A percentile compares a stretch with the other conserved stretches of the same genome.
Evolutionary conservation across 768 basidiomycete species (phyloP).

Genomic region (Sutorius australiensis): DNA sequence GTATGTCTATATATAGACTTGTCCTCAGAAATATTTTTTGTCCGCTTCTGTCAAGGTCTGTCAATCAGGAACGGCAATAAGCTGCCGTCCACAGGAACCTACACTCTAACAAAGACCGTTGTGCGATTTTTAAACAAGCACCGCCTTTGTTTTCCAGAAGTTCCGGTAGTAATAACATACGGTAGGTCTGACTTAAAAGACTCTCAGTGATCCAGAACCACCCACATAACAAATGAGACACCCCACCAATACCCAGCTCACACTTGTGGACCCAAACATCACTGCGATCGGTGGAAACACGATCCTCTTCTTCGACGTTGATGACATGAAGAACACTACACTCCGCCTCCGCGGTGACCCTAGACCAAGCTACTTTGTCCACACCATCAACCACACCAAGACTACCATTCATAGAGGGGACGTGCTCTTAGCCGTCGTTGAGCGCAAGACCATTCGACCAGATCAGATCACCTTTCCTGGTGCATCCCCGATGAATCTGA

Average conservation of each 20-base stretch:
- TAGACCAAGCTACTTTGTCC: conserved; percentile 1
- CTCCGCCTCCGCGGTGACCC: neutral
- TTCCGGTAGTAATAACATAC: neutral
- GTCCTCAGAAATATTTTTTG: neutral
- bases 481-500: neutral
- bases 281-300: neutral
- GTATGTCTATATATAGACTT: conserved; percentile 10
- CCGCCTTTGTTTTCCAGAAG: neutral
- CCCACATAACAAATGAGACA: neutral
- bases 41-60: too few relatives aligned
- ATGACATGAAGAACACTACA: conserved; percentile 2
- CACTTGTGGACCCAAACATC: neutral
- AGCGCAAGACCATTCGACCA: neutral
- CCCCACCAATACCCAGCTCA: neutral
- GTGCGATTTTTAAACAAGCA: too few relatives aligned
- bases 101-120: neutral
- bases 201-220: neutral
- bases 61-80: too few relatives aligned
- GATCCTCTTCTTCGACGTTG: neutral
- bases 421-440: neutral
- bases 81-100: neutral
- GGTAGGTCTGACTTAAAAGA: neutral
- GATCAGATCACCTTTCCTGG: conserved; percentile 1
- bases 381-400: neutral
- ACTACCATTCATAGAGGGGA: neutral